These are phyloP conservation scores for Sporothrix sp. DNA, from an alignment of 2,329 filamentous ascomycete species.

Conservation along the genomic window DNA sequence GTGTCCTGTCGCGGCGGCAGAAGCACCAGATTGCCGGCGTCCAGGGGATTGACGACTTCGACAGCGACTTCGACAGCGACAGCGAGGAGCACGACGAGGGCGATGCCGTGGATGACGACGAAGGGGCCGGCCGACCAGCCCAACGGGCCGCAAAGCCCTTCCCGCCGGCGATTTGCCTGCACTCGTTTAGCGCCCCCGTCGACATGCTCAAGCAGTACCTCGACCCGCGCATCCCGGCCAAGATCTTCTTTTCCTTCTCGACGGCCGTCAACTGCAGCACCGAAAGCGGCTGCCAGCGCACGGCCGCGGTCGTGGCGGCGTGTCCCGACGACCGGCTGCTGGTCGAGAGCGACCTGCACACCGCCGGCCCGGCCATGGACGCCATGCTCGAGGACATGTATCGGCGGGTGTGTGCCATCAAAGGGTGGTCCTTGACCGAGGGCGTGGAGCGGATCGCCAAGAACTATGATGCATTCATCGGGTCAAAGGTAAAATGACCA, in stretches of 20 bases:
- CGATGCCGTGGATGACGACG: conserved; percentile 12
- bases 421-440: conserved; percentile 64
- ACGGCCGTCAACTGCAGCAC: conserved; percentile 66
- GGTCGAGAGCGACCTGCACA: conserved; percentile 84
- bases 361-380: conserved; percentile 75
- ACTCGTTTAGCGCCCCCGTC: conserved; percentile 77
- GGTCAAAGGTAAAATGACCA: background rate
- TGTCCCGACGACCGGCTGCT: conserved; percentile 72
- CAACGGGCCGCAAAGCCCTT: conserved; percentile 41
- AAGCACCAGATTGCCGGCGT: conserved; percentile 34
- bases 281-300: conserved; percentile 36
- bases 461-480: conserved; percentile 73
- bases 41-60: conserved; percentile 23
- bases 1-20: conserved; percentile 51
- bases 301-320: conserved; percentile 56
- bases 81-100: conserved; percentile 27
- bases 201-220: conserved; percentile 72
- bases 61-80: conserved; percentile 25
- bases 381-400: conserved; percentile 62
- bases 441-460: conserved; percentile 56
- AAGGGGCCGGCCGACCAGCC: too few relatives aligned
- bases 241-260: conserved; percentile 85
- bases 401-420: conserved; percentile 65
- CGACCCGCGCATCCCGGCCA: conserved; percentile 59
- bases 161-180: conserved; percentile 82